Percentiles rank a stretch among this genome's conserved stretches.
Evolutionary conservation across 441 rosid species (phyloP).

Genomic region (Sinapis alba): DNA sequence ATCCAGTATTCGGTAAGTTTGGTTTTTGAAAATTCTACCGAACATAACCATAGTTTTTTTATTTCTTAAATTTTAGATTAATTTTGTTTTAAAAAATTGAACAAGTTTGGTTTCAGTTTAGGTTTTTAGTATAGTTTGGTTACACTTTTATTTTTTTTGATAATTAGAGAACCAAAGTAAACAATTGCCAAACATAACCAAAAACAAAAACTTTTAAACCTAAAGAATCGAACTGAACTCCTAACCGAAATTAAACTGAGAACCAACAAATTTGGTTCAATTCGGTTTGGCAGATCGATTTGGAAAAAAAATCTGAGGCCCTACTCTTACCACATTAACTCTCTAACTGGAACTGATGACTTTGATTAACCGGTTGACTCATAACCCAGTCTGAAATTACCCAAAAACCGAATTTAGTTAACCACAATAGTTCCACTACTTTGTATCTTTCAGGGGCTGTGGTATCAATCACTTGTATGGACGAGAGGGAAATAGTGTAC

Average conservation of each 20-base stretch:
- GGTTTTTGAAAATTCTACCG: neutral
- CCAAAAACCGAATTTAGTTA: neutral
- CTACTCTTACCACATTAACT: neutral
- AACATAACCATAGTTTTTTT: neutral
- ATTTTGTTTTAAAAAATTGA: too few species aligned
- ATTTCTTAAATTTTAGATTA: neutral
- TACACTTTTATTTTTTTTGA: too few species aligned
- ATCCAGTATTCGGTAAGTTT: neutral
- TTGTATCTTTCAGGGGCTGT: conserved; percentile 47
- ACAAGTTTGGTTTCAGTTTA: too few species aligned
- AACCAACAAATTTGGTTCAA: neutral
- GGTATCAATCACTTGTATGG: conserved; percentile 74
- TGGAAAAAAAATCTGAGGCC: neutral
- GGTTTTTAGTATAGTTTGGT: too few species aligned
- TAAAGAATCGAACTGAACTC: neutral
- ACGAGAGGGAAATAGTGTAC: conserved; percentile 61
- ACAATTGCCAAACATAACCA: neutral
- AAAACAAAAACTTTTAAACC: neutral
- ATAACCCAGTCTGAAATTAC: neutral
- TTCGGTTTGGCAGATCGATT: too few species aligned
- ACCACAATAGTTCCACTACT: neutral
- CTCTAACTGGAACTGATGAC: neutral
- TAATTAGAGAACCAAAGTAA: neutral
- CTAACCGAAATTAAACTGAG: neutral
- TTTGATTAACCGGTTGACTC: neutral